Percentiles rank a stretch among this genome's conserved stretches.
These are phyloP conservation scores for Podila verticillata DNA, from an alignment of 192 early-diverging fungal genomes.

Conservation along the genomic window DNA sequence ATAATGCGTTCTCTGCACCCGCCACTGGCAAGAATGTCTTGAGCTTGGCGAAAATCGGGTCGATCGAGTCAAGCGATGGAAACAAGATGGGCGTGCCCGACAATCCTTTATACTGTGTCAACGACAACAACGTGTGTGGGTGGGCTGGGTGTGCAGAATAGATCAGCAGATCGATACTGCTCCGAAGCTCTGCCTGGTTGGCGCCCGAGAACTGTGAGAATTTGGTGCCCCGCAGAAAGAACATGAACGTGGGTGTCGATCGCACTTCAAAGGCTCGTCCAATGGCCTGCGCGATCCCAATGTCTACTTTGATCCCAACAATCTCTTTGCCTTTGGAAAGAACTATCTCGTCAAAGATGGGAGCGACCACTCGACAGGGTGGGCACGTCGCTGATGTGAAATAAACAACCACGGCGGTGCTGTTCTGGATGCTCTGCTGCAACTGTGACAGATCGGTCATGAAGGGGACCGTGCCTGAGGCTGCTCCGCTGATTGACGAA, in stretches of 20 bases:
- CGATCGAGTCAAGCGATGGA: conserved; percentile 24
- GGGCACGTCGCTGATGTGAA: conserved; percentile 77
- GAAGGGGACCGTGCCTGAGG: conserved; percentile 35
- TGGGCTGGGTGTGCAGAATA: conserved; percentile 77
- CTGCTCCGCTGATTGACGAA: conserved; percentile 20
- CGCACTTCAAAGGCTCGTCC: conserved; percentile 63
- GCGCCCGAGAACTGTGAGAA: conserved; percentile 71
- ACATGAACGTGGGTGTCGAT: conserved; percentile 79
- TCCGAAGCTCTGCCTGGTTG: conserved; percentile 65
- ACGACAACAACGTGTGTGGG: conserved; percentile 59
- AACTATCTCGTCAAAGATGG: conserved; percentile 71
- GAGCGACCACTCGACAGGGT: conserved; percentile 75
- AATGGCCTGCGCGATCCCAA: conserved; percentile 60
- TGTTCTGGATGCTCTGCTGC: conserved; percentile 51
- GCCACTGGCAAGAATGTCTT: conserved; percentile 27
- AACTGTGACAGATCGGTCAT: conserved; percentile 55
- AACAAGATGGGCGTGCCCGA: conserved; percentile 59
- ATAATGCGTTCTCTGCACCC: conserved; percentile 10
- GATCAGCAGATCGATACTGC: conserved; percentile 66
- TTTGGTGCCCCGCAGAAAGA: conserved; percentile 69
- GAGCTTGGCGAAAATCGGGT: conserved; percentile 50
- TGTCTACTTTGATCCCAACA: conserved; percentile 73
- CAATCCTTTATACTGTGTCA: conserved; percentile 52
- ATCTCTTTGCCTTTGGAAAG: conserved; percentile 58
- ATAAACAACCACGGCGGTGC: conserved; percentile 68